Evolutionary conservation across 108 stramenopile genomes (phyloP), one percentile per base, ranked within the genome.

Genomic region (Mediolabrus comicus): DNA sequence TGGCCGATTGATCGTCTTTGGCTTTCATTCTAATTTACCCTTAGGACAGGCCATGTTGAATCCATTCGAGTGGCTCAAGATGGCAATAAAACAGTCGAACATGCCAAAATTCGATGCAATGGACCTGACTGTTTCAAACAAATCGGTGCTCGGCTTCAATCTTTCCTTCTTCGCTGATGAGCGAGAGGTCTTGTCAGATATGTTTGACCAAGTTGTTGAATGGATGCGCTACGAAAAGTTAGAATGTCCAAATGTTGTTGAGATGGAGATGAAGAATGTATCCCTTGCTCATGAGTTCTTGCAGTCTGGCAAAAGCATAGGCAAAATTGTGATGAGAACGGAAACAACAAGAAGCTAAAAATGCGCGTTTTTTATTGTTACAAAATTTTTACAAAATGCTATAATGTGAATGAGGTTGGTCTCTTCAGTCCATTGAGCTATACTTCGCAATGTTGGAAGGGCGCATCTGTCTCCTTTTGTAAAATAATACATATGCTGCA

Each of bases 401-500:
- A n/a, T n/a, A n/a, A n/a, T n/a, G n/a, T n/a, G n/a, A n/a, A n/a
- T n/a, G n/a, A n/a, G n/a, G n/a, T n/a, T n/a, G n/a, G n/a, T n/a
- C n/a, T n/a, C 46, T 8, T 49, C 9, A 49, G n/a, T 49, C 46
- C 46, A 57, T 17, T 22, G 86, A 83, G 67, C 87, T 86, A 62
- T 94, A 94, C 62, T 83, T 89, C 10, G 92, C 92, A 56, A 94
- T 72, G 66, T 94, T 97, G 56, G 92, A 61, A 12, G 94, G 81
- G 14, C 86, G 92, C 53, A 97, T 79, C 32, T 80, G 84, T 14
- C 97, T 66, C 24, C 92, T 86, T 26, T 91, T 82, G 71, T 98
- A 98, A 73, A 98, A 98, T 8, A 98, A 72, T 3, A 98, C 94
- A 63, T 98, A 98, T 10, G 97, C 97, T 66, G 80, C 87, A 66